Percentiles rank a stretch among this genome's conserved stretches.
These are phyloP conservation scores for Pichia sp. DNA, from an alignment of 1,139 yeast species.

Conservation along the genomic window DNA sequence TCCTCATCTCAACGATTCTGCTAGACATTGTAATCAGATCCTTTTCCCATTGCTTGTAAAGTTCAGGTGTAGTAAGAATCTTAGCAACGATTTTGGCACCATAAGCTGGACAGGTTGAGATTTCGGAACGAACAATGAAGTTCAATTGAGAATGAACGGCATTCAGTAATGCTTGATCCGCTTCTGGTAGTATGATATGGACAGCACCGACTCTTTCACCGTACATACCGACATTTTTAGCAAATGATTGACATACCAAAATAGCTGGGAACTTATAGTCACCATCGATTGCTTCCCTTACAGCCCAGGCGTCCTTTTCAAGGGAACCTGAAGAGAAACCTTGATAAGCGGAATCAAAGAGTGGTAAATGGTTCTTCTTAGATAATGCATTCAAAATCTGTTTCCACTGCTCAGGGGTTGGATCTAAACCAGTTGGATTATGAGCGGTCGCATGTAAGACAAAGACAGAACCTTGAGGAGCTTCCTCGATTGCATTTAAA, in stretches of 20 bases:
- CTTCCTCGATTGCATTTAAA: constrained; percentile 54
- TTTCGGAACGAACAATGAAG: constrained; percentile 71
- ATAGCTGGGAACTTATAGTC: constrained; percentile 38
- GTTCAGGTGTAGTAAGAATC: constrained; percentile 56
- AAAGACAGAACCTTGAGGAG: constrained; percentile 74
- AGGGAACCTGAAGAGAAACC: constrained; percentile 93
- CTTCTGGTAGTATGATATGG: constrained; percentile 54
- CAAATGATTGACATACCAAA: constrained; percentile 88
- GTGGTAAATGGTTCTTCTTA: constrained; percentile 63
- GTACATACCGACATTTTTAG: constrained; percentile 94
- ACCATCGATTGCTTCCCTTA: constrained; percentile 68
- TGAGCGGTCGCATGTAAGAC: constrained; percentile 94
- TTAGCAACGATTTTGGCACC: constrained; percentile 90
- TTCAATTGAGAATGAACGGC: constrained; percentile 72
- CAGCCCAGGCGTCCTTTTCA: constrained; percentile 78
- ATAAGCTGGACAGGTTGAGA: constrained; percentile 92
- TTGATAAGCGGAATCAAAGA: constrained; percentile 95
- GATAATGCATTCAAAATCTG: constrained; percentile 56
- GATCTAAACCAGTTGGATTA: constrained; percentile 97
- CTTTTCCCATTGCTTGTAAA: constrained; percentile 73
- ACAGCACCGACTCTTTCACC: constrained; percentile 97
- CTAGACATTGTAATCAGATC: constrained; percentile 87
- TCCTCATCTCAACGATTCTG: constrained; percentile 75
- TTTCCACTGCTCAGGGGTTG: constrained; percentile 79
- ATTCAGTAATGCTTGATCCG: constrained; percentile 33